phyloP scores from a whole-genome alignment of 2,329 filamentous ascomycete genomes.

The Magnaporthiopsis rhizophila region DNA sequence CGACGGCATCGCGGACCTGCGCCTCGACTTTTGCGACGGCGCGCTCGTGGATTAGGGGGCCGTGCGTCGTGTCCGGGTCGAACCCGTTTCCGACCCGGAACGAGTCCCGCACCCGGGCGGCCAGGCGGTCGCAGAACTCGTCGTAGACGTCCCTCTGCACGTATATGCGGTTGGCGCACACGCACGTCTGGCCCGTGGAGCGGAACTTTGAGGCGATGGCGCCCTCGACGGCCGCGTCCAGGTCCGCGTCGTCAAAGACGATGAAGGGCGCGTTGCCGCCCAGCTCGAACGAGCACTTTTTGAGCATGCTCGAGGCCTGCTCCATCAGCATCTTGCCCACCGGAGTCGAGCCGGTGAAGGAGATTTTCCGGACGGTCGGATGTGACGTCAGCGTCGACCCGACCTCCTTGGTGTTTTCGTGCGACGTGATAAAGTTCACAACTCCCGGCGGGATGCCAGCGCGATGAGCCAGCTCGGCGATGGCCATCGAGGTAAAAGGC shows the following conservation, averaged over 20 bases:
- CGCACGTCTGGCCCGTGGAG: slow-evolving; percentile 90
- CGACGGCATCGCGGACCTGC: slow-evolving; percentile 71
- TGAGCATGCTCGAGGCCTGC: slow-evolving; percentile 75
- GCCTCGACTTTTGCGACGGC: slow-evolving; percentile 71
- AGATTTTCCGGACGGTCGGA: slow-evolving; percentile 76
- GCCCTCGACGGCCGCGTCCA: slow-evolving; percentile 75
- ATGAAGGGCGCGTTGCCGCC: slow-evolving; percentile 96
- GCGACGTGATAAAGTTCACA: slow-evolving; percentile 77
- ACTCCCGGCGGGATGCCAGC: slow-evolving; percentile 88
- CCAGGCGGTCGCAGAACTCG: slow-evolving; percentile 59
- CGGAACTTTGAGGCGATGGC: slow-evolving; percentile 88
- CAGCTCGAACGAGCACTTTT: slow-evolving; percentile 79
- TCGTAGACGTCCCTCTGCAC: slow-evolving; percentile 74
- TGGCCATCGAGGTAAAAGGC: slow-evolving; percentile 79
- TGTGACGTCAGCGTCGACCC: slow-evolving; percentile 71
- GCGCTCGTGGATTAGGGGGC: slow-evolving; percentile 76
- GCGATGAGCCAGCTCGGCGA: slow-evolving; percentile 77
- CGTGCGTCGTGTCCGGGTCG: slow-evolving; percentile 63
- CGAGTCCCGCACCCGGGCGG: slow-evolving; percentile 57
- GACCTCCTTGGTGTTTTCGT: slow-evolving; percentile 71
- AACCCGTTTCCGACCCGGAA: slow-evolving; percentile 76
- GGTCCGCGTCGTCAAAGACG: slow-evolving; percentile 89
- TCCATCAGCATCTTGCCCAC: slow-evolving; percentile 77
- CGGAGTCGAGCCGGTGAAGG: slow-evolving; percentile 76
- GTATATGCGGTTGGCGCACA: slow-evolving; percentile 79